Base-by-base conservation (phyloP, 176 grass and related monocot genomes). In the Otatea glauca region DNA sequence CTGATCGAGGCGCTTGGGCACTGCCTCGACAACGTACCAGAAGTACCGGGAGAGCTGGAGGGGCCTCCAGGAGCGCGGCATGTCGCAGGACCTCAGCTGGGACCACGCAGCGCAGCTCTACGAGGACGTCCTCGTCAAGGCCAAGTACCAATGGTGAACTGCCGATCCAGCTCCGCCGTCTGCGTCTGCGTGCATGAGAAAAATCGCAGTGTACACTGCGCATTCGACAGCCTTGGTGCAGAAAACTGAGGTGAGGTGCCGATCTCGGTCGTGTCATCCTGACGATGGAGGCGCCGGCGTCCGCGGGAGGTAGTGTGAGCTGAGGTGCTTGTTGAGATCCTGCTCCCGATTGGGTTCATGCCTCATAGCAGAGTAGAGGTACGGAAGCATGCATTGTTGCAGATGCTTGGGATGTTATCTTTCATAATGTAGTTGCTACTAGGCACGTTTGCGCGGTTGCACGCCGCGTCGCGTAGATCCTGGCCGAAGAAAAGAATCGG, bases 91-190 rank as follows among this genome's bases (percentile, higher is more conserved):
- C 82, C 91, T 93, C 32, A 96, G 96, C 83, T 98, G 96, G 96
- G 96, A 96, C 20, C 83, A 81, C 75, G 96, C 93, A 12, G 96
- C 96, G 0, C 70, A 95, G 81, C 88, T 87, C 24, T 98, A 98
- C 70, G 96, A 98, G 86, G 91, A 98, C 6, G 96, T 98, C 70
- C 93, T 98, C 5, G 74, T 98, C 63, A 87, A 94, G 49, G 96
- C 96, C n/a, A 98, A 98, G 91, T 98, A 92, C 81, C 96, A 94
- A 65, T 95, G 96, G 96, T 98, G 77, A 98, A 80, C 50, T 18
- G 12, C 77, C 5, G 61, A 5, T 27, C 61, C 45, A 49, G 11
- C 77, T 5, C 27, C 47, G 45, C 27, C 47, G 20, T 67, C 47
- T 54, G 45, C 64, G 18, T 9, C n/a, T n/a, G n/a, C n/a, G n/a